Percentiles rank a stretch among this genome's conserved stretches.
phyloP scores from a whole-genome alignment of 768 basidiomycete genomes.

The Rhizopogon sp. region DNA sequence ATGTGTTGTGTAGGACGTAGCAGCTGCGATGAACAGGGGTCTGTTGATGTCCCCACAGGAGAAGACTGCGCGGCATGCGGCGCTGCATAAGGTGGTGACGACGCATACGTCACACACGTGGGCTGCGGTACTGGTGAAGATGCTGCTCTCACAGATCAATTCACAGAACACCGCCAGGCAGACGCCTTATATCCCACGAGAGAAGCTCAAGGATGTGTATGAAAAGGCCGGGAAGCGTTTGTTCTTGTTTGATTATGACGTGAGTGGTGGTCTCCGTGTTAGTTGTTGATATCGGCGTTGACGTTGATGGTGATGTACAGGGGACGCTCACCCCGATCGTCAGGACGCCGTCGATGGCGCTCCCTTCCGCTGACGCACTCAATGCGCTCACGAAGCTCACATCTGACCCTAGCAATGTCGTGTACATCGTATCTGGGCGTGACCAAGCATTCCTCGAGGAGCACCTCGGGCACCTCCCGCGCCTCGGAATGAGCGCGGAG shows the following conservation, averaged over 20 bases:
- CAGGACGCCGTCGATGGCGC: constrained; percentile 84
- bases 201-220: constrained; percentile 57
- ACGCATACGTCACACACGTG: constrained; percentile 95
- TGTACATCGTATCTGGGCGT: constrained; percentile 97
- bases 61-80: constrained; percentile 67
- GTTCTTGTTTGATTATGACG: constrained; percentile 95
- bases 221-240: constrained; percentile 71
- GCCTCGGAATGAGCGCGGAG: constrained; percentile 90
- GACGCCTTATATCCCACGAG: constrained; percentile 78
- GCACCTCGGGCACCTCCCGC: constrained; percentile 80
- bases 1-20: constrained; percentile 55
- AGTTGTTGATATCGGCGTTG: background rate
- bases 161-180: constrained; percentile 73
- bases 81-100: constrained; percentile 78
- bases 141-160: constrained; percentile 79
- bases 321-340: constrained; percentile 97
- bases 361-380: constrained; percentile 72
- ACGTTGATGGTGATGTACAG: constrained; percentile 30
- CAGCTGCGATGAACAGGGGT: constrained; percentile 85
- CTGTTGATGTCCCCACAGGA: constrained; percentile 77
- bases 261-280: constrained; percentile 33
- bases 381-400: constrained; percentile 68
- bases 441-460: constrained; percentile 89
- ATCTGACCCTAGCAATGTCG: constrained; percentile 81
- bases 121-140: constrained; percentile 86